These are phyloP conservation scores for Sugiyamaella castrensis DNA, from an alignment of 1,139 yeast genomes.

Conservation along the genomic window DNA sequence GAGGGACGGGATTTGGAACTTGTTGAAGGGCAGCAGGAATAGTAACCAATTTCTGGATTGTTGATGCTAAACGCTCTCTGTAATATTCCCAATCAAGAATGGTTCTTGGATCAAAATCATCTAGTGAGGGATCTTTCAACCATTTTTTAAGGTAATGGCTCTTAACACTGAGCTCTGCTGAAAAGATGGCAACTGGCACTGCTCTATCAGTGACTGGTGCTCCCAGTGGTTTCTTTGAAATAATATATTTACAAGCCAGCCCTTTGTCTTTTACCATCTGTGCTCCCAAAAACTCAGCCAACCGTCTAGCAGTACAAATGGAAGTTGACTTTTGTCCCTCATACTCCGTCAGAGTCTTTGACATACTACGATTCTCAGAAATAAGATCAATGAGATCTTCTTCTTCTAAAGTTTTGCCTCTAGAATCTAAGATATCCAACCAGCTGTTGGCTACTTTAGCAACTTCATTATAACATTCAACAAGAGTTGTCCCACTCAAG, in stretches of 20 bases:
- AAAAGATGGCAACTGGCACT: constrained; percentile 91
- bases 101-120: constrained; percentile 82
- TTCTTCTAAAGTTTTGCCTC: constrained; percentile 85
- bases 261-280: constrained; percentile 98
- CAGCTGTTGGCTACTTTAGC: constrained; percentile 93
- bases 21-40: constrained; percentile 97
- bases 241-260: constrained; percentile 90
- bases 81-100: constrained; percentile 95
- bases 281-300: constrained; percentile 95
- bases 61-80: constrained; percentile 86
- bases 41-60: constrained; percentile 89
- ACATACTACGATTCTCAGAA: constrained; percentile 96
- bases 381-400: constrained; percentile 91
- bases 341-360: constrained; percentile 84
- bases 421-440: constrained; percentile 88
- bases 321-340: constrained; percentile 91
- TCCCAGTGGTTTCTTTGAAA: constrained; percentile 76
- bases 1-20: constrained; percentile 89
- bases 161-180: constrained; percentile 66
- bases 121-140: constrained; percentile 76
- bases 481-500: constrained; percentile 76
- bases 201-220: constrained; percentile 97
- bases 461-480: constrained; percentile 81
- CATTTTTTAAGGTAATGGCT: constrained; percentile 73
- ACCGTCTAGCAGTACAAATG: constrained; percentile 87